Conservation (phyloP, 352 stramenopile genomes). For the Globisporangium parvum region DNA sequence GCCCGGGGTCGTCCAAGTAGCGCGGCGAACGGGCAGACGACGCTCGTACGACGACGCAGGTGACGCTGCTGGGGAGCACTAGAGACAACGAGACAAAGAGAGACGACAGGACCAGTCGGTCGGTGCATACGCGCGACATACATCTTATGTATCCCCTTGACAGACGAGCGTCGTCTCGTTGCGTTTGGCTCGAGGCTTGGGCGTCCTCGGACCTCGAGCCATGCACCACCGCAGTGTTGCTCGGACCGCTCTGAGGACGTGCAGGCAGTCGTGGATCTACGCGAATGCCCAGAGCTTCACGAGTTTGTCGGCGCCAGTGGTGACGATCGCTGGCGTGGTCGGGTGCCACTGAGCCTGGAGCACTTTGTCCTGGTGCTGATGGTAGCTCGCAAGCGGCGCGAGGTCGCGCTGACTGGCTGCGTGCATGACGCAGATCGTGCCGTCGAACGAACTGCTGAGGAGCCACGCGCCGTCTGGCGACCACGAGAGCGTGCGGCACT, state of each 20-base stretch:
- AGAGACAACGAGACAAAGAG: background rate
- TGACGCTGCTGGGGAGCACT: background rate
- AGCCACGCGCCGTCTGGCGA: constrained; percentile 54
- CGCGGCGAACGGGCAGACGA: too few species aligned
- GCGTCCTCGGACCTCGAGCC: too few species aligned
- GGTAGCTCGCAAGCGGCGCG: constrained; percentile 40
- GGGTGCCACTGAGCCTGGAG: constrained; percentile 65
- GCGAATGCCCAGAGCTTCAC: constrained; percentile 60
- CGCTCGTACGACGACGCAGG: background rate
- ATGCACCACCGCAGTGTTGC: background rate
- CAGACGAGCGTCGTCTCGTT: too few species aligned
- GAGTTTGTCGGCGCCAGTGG: constrained; percentile 52
- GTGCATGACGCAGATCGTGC: constrained; percentile 40
- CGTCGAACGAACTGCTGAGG: constrained; percentile 53
- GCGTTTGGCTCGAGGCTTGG: too few species aligned
- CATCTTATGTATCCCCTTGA: background rate
- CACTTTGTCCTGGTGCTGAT: constrained; percentile 61
- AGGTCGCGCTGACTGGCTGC: constrained; percentile 6
- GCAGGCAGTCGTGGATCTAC: background rate
- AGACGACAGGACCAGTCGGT: background rate
- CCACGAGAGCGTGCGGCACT: constrained; percentile 62
- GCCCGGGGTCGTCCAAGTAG: constrained; percentile 35
- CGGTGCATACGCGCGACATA: background rate
- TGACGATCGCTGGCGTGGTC: constrained; percentile 45
- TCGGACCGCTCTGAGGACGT: too few species aligned